These are phyloP conservation scores for Eucalyptus guilfoylei DNA, from an alignment of 345 rosid genomes.

Conservation along the genomic window DNA sequence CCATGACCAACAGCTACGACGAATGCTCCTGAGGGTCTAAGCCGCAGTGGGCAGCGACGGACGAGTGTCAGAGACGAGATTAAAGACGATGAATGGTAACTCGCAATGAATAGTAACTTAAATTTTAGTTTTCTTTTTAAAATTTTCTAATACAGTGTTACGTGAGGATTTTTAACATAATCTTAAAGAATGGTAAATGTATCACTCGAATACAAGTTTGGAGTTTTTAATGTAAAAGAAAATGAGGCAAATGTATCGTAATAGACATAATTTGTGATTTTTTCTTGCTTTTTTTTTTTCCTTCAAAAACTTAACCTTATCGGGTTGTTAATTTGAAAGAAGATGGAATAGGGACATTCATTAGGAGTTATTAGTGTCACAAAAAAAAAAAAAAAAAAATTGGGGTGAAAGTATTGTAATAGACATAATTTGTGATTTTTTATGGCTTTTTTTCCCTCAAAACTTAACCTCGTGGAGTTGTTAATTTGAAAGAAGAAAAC, in stretches of 20 bases:
- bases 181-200: too few relatives aligned
- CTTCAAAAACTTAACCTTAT: too few relatives aligned
- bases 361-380: too few relatives aligned
- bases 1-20: background rate
- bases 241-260: fast-evolving
- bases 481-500: background rate
- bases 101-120: background rate
- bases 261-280: too few relatives aligned
- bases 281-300: too few relatives aligned
- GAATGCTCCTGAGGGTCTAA: background rate
- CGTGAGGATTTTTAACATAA: fast-evolving
- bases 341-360: too few relatives aligned
- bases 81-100: background rate
- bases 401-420: too few relatives aligned
- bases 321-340: background rate
- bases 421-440: too few relatives aligned
- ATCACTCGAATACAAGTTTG: fast-evolving
- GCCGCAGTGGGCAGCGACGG: background rate
- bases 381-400: too few relatives aligned
- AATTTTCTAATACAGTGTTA: fast-evolving
- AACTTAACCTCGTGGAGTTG: background rate
- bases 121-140: too few relatives aligned
- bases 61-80: background rate
- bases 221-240: fast-evolving
- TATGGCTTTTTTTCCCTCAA: too few relatives aligned